phyloP scores from a whole-genome alignment of 139 green algal genomes.

The Picochlorum sp. region DNA sequence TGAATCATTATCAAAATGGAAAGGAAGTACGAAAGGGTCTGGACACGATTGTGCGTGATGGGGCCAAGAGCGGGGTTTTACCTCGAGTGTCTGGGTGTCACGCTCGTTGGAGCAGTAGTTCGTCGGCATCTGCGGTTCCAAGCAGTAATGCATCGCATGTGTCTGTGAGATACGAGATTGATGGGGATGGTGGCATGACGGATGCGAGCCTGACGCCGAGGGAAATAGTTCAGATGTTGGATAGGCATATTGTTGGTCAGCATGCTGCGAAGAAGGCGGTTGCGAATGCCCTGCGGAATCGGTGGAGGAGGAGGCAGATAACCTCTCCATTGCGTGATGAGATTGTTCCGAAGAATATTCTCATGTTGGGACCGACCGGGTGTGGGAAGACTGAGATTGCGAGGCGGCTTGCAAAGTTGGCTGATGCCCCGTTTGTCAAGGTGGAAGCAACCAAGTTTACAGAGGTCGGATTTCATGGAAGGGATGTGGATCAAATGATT shows the following conservation, averaged over 20 bases:
- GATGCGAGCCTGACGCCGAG: slow-evolving; percentile 40
- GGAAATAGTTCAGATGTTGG: slow-evolving; percentile 70
- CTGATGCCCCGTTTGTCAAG: slow-evolving; percentile 94
- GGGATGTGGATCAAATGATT: slow-evolving; percentile 95
- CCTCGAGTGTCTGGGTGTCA: no score
- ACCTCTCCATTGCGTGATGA: slow-evolving; percentile 56
- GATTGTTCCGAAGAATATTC: slow-evolving; percentile 95
- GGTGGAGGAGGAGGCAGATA: slow-evolving; percentile 82
- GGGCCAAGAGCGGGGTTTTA: no score
- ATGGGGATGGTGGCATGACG: neutral
- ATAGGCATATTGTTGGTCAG: slow-evolving; percentile 83
- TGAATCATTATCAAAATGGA: no score
- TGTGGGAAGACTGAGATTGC: slow-evolving; percentile 97
- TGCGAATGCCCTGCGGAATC: slow-evolving; percentile 85
- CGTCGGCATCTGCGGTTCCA: no score
- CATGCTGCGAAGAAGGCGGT: slow-evolving; percentile 84
- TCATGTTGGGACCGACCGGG: slow-evolving; percentile 89
- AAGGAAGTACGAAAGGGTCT: no score
- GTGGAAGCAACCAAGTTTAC: slow-evolving; percentile 97
- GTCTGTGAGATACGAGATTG: slow-evolving; percentile 1
- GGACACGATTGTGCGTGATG: no score
- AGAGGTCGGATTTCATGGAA: slow-evolving; percentile 93
- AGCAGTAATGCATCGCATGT: neutral
- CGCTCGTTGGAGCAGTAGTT: no score
- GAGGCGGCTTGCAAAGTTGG: slow-evolving; percentile 83